These are phyloP conservation scores for Aspergillus olivimuriae DNA, from an alignment of 495 filamentous ascomycete genomes.

Conservation along the genomic window DNA sequence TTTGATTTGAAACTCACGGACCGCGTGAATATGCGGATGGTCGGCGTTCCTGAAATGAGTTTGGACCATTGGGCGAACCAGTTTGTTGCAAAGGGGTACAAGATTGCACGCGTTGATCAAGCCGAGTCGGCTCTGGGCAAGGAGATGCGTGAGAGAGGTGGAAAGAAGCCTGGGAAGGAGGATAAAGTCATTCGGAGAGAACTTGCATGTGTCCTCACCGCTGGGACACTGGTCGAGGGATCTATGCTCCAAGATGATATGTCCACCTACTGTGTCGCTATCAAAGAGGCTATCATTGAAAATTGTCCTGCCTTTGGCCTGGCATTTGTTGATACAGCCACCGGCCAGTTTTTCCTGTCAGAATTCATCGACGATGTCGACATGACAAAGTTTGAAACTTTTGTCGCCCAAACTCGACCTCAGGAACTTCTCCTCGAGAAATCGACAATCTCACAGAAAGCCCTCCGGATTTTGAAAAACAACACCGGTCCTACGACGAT, in stretches of 20 bases:
- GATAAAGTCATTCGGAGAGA: conserved; percentile 93
- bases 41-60: conserved; percentile 86
- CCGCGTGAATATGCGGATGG: conserved; percentile 98
- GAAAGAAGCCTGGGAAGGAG: conserved; percentile 51
- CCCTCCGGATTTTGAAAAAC: conserved; percentile 91
- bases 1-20: conserved; percentile 98
- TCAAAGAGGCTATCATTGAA: conserved; percentile 79
- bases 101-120: conserved; percentile 95
- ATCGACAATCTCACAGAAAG: conserved; percentile 72
- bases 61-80: conserved; percentile 90
- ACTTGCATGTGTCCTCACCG: conserved; percentile 82
- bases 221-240: conserved; percentile 88
- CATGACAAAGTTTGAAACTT: conserved; percentile 96
- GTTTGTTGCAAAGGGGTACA: conserved; percentile 89
- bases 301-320: conserved; percentile 82
- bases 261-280: conserved; percentile 92
- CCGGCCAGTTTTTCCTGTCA: conserved; percentile 88
- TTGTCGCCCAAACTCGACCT: conserved; percentile 88
- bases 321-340: conserved; percentile 92
- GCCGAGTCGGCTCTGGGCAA: conserved; percentile 92
- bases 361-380: conserved; percentile 90
- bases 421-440: conserved; percentile 91
- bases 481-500: conserved; percentile 89
- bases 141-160: conserved; percentile 91
- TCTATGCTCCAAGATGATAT: conserved; percentile 98